Evolutionary conservation across 805 yeast species (phyloP).

Genomic region (Zygosaccharomyces bisporus): DNA sequence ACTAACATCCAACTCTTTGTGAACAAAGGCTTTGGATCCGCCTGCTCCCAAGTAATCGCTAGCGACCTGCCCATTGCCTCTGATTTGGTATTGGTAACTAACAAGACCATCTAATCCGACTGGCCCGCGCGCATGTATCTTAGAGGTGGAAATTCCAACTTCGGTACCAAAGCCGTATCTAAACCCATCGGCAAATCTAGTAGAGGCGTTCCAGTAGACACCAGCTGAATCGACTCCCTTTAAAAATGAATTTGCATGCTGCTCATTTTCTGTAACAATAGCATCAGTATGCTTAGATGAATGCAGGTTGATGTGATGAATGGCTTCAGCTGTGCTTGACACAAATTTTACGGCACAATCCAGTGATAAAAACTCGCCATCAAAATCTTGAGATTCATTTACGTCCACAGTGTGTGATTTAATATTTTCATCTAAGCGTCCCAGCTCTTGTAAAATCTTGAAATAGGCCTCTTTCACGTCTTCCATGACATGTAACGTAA

Average conservation of each 20-base stretch:
- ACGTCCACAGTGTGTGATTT: slow-evolving; percentile 40
- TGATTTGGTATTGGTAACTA: slow-evolving; percentile 88
- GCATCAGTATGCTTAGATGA: slow-evolving; percentile 97
- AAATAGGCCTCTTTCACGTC: slow-evolving; percentile 40
- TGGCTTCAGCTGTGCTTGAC: slow-evolving; percentile 62
- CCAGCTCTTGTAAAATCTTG: slow-evolving; percentile 17
- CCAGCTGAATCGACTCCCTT: slow-evolving; percentile 92
- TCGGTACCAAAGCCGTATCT: slow-evolving; percentile 98
- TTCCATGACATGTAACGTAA: slow-evolving; percentile 63
- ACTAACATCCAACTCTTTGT: slow-evolving; percentile 52
- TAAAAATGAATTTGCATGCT: slow-evolving; percentile 69
- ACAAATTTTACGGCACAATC: slow-evolving; percentile 75
- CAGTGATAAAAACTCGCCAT: slow-evolving; percentile 75
- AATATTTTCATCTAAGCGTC: slow-evolving; percentile 17
- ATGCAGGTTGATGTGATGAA: slow-evolving; percentile 79
- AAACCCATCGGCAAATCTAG: slow-evolving; percentile 97
- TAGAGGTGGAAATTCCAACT: slow-evolving; percentile 95
- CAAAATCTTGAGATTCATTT: slow-evolving; percentile 58
- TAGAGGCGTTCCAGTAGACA: slow-evolving; percentile 95
- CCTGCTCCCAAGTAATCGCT: slow-evolving; percentile 93
- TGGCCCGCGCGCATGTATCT: slow-evolving; percentile 97
- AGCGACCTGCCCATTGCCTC: slow-evolving; percentile 91
- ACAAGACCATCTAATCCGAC: slow-evolving; percentile 97
- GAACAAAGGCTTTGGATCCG: slow-evolving; percentile 73
- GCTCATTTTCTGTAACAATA: slow-evolving; percentile 73